Percentiles rank a stretch among this genome's conserved stretches.
phyloP scores from a whole-genome alignment of 345 rosid species.

The Aurinia saxatilis region DNA sequence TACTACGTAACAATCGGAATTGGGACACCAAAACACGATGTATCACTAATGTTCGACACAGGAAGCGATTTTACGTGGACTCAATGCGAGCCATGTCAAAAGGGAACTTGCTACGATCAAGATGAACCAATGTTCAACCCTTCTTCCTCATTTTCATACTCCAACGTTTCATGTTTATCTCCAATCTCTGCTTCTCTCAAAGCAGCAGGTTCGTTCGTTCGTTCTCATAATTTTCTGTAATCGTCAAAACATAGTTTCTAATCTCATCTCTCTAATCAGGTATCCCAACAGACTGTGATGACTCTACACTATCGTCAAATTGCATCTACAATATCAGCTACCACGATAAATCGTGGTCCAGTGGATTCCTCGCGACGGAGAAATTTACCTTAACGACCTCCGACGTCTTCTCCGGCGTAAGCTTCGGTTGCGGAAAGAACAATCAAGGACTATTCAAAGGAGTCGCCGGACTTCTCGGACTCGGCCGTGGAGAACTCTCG shows the following conservation, averaged over 20 bases:
- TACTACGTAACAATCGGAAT: slow-evolving; percentile 45
- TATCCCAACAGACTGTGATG: too few species aligned
- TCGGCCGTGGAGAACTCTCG: slow-evolving; percentile 69
- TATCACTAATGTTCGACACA: too few species aligned
- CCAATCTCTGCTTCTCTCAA: slow-evolving; percentile 34
- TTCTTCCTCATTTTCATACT: slow-evolving; percentile 39
- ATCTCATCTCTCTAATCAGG: too few species aligned
- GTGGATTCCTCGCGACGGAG: slow-evolving; percentile 58
- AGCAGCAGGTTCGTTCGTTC: slow-evolving; percentile 52
- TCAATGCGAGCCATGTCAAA: too few species aligned
- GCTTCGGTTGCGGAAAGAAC: slow-evolving; percentile 79
- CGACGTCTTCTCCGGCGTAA: slow-evolving; percentile 37
- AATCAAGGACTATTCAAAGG: slow-evolving; percentile 63
- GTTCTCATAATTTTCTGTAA: not conserved
- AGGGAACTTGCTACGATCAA: slow-evolving; percentile 19
- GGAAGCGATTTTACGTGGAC: too few species aligned
- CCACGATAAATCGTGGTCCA: slow-evolving; percentile 66
- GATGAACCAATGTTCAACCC: slow-evolving; percentile 47
- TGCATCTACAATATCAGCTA: slow-evolving; percentile 75
- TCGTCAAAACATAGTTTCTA: too few species aligned
- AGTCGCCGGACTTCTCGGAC: slow-evolving; percentile 73
- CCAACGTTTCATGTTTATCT: slow-evolving; percentile 53
- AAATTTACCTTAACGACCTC: slow-evolving; percentile 44
- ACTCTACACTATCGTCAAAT: slow-evolving; percentile 22
- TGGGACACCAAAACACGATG: too few species aligned